These are phyloP conservation scores for Termitomyces sp. DNA, from an alignment of 768 basidiomycete species.

Conservation along the genomic window DNA sequence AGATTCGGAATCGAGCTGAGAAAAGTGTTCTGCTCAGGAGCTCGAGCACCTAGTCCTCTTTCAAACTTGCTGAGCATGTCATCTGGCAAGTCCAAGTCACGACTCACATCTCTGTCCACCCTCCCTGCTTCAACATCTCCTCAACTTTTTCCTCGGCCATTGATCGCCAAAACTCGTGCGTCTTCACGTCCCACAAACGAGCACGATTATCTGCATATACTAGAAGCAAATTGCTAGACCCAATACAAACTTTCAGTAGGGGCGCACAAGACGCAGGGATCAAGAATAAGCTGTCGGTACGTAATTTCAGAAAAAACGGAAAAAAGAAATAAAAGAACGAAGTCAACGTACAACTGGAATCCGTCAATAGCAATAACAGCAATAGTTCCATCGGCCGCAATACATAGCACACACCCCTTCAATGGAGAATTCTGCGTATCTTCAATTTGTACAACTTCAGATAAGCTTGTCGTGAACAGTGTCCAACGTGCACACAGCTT, in stretches of 20 bases:
- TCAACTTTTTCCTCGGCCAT: slow-evolving; percentile 72
- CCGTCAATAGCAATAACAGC: slow-evolving; percentile 71
- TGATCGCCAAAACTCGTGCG: slow-evolving; percentile 80
- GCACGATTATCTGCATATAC: slow-evolving; percentile 73
- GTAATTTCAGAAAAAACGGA: not conserved
- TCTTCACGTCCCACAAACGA: slow-evolving; percentile 82
- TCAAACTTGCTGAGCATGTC: not conserved
- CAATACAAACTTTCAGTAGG: slow-evolving; percentile 55
- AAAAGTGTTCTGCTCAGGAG: slow-evolving; percentile 20
- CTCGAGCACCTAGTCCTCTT: slow-evolving; percentile 7
- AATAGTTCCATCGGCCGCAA: slow-evolving; percentile 76
- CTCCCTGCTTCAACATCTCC: slow-evolving; percentile 64
- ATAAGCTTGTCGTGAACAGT: slow-evolving; percentile 62
- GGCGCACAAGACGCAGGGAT: slow-evolving; percentile 78
- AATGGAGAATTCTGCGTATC: slow-evolving; percentile 50
- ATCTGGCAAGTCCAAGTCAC: not conserved
- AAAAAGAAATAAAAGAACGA: not conserved
- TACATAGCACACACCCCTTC: slow-evolving; percentile 62
- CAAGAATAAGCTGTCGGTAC: slow-evolving; percentile 54
- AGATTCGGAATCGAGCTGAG: not conserved
- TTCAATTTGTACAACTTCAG: slow-evolving; percentile 49
- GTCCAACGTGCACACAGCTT: slow-evolving; percentile 67
- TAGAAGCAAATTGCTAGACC: slow-evolving; percentile 65
- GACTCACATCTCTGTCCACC: slow-evolving; percentile 70
- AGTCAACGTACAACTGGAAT: slow-evolving; percentile 64